Percentiles rank a stretch among this genome's conserved stretches.
These are phyloP conservation scores for Naganishia albida DNA, from an alignment of 1,284 basidiomycete species.

Conservation along the genomic window DNA sequence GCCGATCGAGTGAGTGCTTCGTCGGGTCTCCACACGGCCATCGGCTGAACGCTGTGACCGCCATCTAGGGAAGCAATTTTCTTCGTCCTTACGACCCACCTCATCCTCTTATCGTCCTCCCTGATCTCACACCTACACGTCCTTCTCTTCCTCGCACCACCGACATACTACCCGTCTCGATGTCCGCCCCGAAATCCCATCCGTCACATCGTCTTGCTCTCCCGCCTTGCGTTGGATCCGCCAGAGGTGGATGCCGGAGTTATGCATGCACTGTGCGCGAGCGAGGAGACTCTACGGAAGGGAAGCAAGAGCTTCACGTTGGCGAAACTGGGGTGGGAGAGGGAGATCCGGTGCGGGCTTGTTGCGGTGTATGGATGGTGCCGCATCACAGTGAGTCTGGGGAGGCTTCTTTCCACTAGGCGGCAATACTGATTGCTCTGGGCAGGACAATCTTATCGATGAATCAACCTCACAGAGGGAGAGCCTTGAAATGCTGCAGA, in stretches of 20 bases:
- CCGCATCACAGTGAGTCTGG: slow-evolving; percentile 43
- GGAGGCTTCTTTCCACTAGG: too few relatives aligned
- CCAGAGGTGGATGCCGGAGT: slow-evolving; percentile 38
- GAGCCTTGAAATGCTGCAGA: slow-evolving; percentile 9
- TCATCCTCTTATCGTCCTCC: slow-evolving; percentile 42
- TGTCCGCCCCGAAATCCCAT: slow-evolving; percentile 44
- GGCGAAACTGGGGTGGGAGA: slow-evolving; percentile 46
- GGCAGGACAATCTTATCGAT: slow-evolving; percentile 28
- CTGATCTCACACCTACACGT: slow-evolving; percentile 45
- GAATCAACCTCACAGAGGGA: slow-evolving; percentile 15
- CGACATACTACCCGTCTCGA: slow-evolving; percentile 26
- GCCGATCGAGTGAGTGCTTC: slow-evolving; percentile 43
- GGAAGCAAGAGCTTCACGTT: slow-evolving; percentile 49
- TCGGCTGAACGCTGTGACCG: background rate
- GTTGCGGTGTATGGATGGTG: slow-evolving; percentile 50
- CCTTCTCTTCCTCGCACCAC: slow-evolving; percentile 24
- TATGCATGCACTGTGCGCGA: slow-evolving; percentile 36
- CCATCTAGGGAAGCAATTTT: slow-evolving; percentile 44
- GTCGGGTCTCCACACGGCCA: background rate
- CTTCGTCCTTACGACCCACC: slow-evolving; percentile 45
- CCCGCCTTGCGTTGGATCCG: slow-evolving; percentile 39
- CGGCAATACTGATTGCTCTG: background rate
- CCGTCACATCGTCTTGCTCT: slow-evolving; percentile 42
- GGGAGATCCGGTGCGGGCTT: slow-evolving; percentile 47
- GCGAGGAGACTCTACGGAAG: slow-evolving; percentile 42